Base-by-base conservation (phyloP, 1,284 basidiomycete species). In the Tilletia walkeri region DNA sequence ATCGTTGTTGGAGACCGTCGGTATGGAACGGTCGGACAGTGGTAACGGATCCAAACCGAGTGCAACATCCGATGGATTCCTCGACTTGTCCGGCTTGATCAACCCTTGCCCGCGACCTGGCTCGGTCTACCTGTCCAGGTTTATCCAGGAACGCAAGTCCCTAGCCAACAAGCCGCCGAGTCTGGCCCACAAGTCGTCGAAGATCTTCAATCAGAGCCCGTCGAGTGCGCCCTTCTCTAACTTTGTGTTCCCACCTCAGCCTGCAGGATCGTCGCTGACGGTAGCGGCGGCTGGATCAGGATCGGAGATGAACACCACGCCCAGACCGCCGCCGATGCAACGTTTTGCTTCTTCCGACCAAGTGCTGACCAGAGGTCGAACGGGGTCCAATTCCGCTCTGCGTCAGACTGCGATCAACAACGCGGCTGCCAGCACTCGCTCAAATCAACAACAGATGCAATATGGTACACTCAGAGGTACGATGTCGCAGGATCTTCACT, bases 261-360 rank as follows among this genome's bases (percentile, higher is more conserved):
- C 54, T 4, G 20, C 41, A 9, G 41, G 41, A 45, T 45, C 41
- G 14, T 45, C 41, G 9, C 41, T 45, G 41, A 45, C 14, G 41
- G 41, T 45, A 45, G 41, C 41, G 3, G 41, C 41, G 41, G 9
- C 41, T 1, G 41, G 41, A 45, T 1, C 41, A 45, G 41, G 20
- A 53, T 10, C 18, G 16, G 16, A 10, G n/a, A 18, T 53, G 50
- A 53, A n/a, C 50, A 34, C n/a, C 34, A 63, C 59, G 3, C 59
- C 59, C 12, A 3, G 34, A 20, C 14, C 59, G 3, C 59, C 59
- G 36, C 34, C 9, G n/a, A 63, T 63, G 59, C 59, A 63, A 16
- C 59, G 59, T 38, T 63, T 63, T 39, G 59, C 59, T 38, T 63
- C 59, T 41, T 63, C 59, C 1, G 59, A 63, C n/a, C 59, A 63